Conservation (phyloP, 1,284 basidiomycete species). For the Filobasidium uniguttulatum region DNA sequence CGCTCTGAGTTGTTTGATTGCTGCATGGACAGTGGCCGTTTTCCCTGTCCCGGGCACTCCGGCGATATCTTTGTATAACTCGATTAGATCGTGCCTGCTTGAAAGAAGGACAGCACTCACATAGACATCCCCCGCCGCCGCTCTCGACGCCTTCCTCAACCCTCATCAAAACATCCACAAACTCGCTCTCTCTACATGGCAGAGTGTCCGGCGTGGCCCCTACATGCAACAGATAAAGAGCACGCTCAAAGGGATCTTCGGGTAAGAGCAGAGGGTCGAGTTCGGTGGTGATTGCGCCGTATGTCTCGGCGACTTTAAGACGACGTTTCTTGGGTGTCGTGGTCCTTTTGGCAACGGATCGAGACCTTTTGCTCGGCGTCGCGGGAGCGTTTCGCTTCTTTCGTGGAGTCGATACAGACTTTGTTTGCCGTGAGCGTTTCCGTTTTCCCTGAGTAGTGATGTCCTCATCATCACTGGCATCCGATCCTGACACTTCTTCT, state of each 20-base stretch:
- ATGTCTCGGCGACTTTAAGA: conserved; percentile 10
- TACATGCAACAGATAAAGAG: conserved; percentile 82
- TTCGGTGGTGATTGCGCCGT: conserved; percentile 5
- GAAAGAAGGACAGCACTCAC: conserved; percentile 44
- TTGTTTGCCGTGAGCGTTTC: no score
- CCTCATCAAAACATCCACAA: conserved; percentile 56
- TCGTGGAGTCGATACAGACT: neutral
- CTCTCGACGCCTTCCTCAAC: conserved; percentile 81
- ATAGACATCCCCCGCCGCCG: conserved; percentile 87
- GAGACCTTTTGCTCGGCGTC: conserved; percentile 9
- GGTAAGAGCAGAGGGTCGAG: conserved; percentile 41
- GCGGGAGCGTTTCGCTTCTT: neutral
- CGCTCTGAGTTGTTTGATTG: conserved; percentile 71
- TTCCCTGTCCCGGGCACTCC: conserved; percentile 98
- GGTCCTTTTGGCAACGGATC: conserved; percentile 1
- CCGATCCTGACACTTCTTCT: conserved; percentile 7
- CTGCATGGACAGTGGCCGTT: conserved; percentile 90
- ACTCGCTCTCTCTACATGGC: conserved; percentile 83
- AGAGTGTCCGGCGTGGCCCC: conserved; percentile 79
- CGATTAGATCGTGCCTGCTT: no score
- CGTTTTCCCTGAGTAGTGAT: neutral
- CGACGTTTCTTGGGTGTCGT: conserved; percentile 9
- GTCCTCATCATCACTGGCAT: neutral
- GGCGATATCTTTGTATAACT: conserved; percentile 57
- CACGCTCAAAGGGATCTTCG: conserved; percentile 62